phyloP scores from a whole-genome alignment of 768 basidiomycete species.

The Fistulinella prunicolor region DNA sequence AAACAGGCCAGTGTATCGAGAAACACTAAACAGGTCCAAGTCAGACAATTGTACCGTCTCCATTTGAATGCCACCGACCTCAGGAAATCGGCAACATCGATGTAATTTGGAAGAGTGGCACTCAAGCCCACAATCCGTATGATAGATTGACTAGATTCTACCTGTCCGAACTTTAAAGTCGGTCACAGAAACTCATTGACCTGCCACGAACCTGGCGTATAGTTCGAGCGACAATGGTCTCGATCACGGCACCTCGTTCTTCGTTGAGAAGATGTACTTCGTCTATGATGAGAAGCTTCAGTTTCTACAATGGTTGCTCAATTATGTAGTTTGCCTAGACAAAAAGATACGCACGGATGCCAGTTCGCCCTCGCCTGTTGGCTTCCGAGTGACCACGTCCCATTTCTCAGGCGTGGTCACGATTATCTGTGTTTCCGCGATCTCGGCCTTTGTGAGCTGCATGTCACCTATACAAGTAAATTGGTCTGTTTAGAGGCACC shows the following conservation, averaged over 20 bases:
- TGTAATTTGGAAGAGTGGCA: conserved; percentile 95
- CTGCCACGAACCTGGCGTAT: conserved; percentile 66
- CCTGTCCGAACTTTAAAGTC: conserved; percentile 42
- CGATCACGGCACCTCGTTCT: conserved; percentile 96
- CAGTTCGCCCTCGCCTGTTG: conserved; percentile 95
- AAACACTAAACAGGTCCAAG: conserved; percentile 57
- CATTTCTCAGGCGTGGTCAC: conserved; percentile 99
- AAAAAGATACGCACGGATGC: conserved; percentile 61
- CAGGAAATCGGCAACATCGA: conserved; percentile 94
- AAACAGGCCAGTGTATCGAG: conserved; percentile 82
- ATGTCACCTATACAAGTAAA: conserved; percentile 63
- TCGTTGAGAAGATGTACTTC: conserved; percentile 97
- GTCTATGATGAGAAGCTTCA: conserved; percentile 95
- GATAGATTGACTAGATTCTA: conserved; percentile 93
- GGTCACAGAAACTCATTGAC: background rate
- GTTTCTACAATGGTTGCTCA: conserved; percentile 48
- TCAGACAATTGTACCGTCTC: background rate
- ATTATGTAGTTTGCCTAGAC: background rate
- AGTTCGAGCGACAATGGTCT: conserved; percentile 96
- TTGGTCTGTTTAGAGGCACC: background rate
- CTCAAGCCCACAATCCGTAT: conserved; percentile 96
- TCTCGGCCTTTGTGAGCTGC: conserved; percentile 93
- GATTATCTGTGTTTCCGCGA: conserved; percentile 93
- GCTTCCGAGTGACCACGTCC: conserved; percentile 98
- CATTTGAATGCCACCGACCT: conserved; percentile 46